These are phyloP conservation scores for Sporothrix mexicana DNA, from an alignment of 2,329 filamentous ascomycete species.

Conservation along the genomic window DNA sequence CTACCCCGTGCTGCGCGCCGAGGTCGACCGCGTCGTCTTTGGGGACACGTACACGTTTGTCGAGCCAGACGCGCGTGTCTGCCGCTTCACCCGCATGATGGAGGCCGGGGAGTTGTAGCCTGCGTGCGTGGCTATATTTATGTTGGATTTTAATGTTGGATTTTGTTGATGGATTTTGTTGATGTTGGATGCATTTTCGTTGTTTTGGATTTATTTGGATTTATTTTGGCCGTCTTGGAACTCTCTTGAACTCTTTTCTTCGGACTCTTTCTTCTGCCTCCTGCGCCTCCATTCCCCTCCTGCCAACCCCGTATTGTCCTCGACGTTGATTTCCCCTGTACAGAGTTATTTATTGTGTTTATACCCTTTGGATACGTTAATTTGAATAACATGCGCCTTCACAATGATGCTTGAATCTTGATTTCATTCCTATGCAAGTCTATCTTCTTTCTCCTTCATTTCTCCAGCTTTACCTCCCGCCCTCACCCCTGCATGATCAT, in stretches of 20 bases:
- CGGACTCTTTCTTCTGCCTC: too few species aligned
- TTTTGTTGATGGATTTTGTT: too few species aligned
- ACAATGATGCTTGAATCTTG: background rate
- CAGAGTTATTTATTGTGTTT: too few species aligned
- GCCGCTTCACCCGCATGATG: constrained; percentile 52
- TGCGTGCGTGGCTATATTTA: background rate
- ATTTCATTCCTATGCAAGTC: background rate
- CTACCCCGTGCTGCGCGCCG: constrained; percentile 60
- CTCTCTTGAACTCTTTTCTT: too few species aligned
- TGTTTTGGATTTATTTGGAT: background rate
- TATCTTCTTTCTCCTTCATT: too few species aligned
- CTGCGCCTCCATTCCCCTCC: too few species aligned
- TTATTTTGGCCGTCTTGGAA: background rate
- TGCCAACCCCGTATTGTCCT: too few species aligned
- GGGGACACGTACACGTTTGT: constrained; percentile 51
- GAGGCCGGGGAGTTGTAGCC: constrained; percentile 47
- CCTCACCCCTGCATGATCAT: constrained; percentile 54
- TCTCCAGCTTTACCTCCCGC: too few species aligned
- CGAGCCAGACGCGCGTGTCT: constrained; percentile 51
- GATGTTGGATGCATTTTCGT: too few species aligned
- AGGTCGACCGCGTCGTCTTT: constrained; percentile 59
- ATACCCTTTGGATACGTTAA: too few species aligned
- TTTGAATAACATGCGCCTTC: too few species aligned
- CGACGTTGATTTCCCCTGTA: too few species aligned
- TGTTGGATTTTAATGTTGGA: background rate